Conservation (phyloP, 1,139 yeast genomes). For the Scheffersomyces illinoinensis region DNA sequence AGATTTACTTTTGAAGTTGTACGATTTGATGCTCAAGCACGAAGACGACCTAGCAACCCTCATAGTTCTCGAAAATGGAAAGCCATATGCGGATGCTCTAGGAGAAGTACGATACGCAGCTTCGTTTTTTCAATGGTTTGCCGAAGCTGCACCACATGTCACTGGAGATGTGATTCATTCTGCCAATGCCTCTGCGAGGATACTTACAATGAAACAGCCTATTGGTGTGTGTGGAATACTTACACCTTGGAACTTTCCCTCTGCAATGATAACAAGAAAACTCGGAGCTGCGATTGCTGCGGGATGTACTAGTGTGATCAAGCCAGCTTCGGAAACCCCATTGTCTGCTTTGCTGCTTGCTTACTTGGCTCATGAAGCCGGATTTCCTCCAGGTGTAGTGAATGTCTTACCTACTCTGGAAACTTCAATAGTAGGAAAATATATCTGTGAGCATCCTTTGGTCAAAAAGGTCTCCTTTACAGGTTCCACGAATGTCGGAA, state of each 20-base stretch:
- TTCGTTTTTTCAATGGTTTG: slow-evolving; percentile 38
- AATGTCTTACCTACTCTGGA: slow-evolving; percentile 66
- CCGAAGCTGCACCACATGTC: slow-evolving; percentile 38
- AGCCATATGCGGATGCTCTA: slow-evolving; percentile 31
- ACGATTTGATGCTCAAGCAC: slow-evolving; percentile 25
- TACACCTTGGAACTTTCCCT: slow-evolving; percentile 97
- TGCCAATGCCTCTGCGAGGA: slow-evolving; percentile 15
- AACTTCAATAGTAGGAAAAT: slow-evolving; percentile 61
- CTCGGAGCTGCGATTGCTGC: slow-evolving; percentile 91
- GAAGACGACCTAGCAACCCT: slow-evolving; percentile 30
- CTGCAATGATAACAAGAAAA: slow-evolving; percentile 91
- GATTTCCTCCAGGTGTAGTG: slow-evolving; percentile 82
- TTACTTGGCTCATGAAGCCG: slow-evolving; percentile 71
- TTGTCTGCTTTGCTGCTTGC: slow-evolving; percentile 82
- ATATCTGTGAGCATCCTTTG: slow-evolving; percentile 39
- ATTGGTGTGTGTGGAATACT: slow-evolving; percentile 89
- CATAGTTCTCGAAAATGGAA: slow-evolving; percentile 34
- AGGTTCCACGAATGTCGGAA: slow-evolving; percentile 60
- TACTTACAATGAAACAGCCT: slow-evolving; percentile 24
- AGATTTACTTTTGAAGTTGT: slow-evolving; percentile 33
- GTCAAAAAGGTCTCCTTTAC: slow-evolving; percentile 57
- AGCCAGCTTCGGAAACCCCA: slow-evolving; percentile 92
- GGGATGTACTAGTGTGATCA: slow-evolving; percentile 87
- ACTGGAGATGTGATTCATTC: slow-evolving; percentile 28
- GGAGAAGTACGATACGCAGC: slow-evolving; percentile 37